Percentiles rank a stretch among this genome's conserved stretches.
phyloP scores from a whole-genome alignment of 306 rosid species.

The Rosa lucieae region DNA sequence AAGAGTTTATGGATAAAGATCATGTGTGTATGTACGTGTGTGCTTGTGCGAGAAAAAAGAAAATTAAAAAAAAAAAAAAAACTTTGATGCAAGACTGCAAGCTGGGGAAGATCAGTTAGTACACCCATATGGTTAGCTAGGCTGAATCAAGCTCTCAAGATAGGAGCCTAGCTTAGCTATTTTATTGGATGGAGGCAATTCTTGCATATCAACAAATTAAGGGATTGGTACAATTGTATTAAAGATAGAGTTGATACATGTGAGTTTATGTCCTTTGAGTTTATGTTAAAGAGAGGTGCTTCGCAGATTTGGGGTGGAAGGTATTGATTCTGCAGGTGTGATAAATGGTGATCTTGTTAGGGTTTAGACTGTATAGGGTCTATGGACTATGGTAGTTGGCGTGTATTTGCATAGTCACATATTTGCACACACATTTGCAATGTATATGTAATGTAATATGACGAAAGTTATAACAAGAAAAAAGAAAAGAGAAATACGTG shows the following conservation, averaged over 20 bases:
- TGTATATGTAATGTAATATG: too few relatives aligned
- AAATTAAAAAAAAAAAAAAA: neutral
- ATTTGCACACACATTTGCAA: too few relatives aligned
- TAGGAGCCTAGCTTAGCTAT: neutral
- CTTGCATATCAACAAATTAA: neutral
- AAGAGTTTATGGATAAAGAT: neutral
- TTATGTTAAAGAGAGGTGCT: neutral
- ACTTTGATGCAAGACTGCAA: neutral
- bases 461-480: too few relatives aligned
- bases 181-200: neutral
- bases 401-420: too few relatives aligned
- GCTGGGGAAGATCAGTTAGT: neutral
- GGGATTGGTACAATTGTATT: too few relatives aligned
- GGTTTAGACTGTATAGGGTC: neutral
- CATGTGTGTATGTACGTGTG: neutral
- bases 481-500: too few relatives aligned
- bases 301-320: neutral
- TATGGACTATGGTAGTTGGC: too few relatives aligned
- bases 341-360: neutral
- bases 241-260: too few relatives aligned
- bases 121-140: neutral
- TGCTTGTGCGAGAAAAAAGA: neutral
- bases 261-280: neutral
- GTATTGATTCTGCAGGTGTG: too few relatives aligned
- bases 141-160: neutral